Conservation (phyloP, 2,329 filamentous ascomycete genomes). For the Fusarium albosuccineum region DNA sequence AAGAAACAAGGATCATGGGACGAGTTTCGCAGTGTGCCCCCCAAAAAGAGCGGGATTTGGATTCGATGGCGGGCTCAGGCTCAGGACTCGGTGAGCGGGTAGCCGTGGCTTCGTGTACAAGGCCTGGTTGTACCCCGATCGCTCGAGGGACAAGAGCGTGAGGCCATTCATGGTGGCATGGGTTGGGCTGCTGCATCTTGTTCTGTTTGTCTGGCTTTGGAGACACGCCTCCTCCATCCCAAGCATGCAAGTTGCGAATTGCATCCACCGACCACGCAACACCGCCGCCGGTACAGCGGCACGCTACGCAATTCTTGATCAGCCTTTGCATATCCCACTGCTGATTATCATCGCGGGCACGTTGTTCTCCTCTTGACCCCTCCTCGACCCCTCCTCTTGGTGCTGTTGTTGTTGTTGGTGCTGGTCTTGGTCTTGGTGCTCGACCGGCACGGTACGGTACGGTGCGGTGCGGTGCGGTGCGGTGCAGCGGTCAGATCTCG, state of each 20-base stretch:
- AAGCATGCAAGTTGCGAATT: slow-evolving; percentile 10
- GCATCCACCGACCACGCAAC: slow-evolving; percentile 15
- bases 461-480: too few species aligned
- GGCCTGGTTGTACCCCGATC: slow-evolving; percentile 32
- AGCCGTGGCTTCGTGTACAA: slow-evolving; percentile 36
- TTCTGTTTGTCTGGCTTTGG: slow-evolving; percentile 16
- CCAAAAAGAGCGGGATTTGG: slow-evolving; percentile 4
- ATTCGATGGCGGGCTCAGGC: slow-evolving; percentile 24
- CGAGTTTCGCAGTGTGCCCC: slow-evolving; percentile 4
- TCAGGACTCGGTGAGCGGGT: slow-evolving; percentile 36
- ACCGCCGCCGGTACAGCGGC: slow-evolving; percentile 38
- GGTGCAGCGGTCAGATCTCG: too few species aligned
- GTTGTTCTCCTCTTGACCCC: slow-evolving; percentile 24
- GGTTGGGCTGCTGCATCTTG: slow-evolving; percentile 10
- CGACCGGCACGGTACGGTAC: background rate
- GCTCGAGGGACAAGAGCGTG: slow-evolving; percentile 17
- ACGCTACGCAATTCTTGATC: slow-evolving; percentile 33
- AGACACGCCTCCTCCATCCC: slow-evolving; percentile 33
- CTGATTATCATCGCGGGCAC: slow-evolving; percentile 33
- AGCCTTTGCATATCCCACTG: slow-evolving; percentile 9
- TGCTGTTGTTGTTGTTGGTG: too few species aligned
- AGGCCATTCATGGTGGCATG: slow-evolving; percentile 36
- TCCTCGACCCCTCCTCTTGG: slow-evolving; percentile 4
- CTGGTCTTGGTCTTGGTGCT: too few species aligned
- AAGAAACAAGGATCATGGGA: slow-evolving; percentile 33